Base-by-base conservation (phyloP, 495 filamentous ascomycete species). In the Xylona heveae region DNA sequence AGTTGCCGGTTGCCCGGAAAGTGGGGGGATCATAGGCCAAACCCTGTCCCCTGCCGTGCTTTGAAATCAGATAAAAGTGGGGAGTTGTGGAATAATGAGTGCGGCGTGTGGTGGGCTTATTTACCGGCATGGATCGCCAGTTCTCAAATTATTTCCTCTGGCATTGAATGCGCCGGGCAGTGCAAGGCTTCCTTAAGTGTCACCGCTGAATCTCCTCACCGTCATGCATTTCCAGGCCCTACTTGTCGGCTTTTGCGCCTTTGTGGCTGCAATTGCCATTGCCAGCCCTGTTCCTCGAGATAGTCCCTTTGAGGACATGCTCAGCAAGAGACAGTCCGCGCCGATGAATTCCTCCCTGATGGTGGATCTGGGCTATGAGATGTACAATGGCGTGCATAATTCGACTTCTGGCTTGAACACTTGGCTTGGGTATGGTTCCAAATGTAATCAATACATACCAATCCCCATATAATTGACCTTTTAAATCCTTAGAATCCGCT, bases 351-450 rank as follows among this genome's bases (percentile, higher is more conserved):
- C 7, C 36, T 24, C 36, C n/a, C 38, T 35, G 2, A 35, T 26
- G 2, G 36, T 48, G 10, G 45, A 48, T 31, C 21, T 48, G 28
- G 45, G 42, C 22, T 43, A 46, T 23, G 28, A 37, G 10, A 26
- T 36, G 1, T 41, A 48, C 28, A 28, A 40, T 19, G 38, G 39
- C 5, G 17, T 23, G 13, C 26, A 38, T 18, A 32, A 40, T 25
- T 10, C 24, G 6, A 13, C 9, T 7, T 26, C 13, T 27, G 23
- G 15, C 8, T 22, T 36, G 9, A 39, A 43, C 22, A 21, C 28
- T 16, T 44, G 39, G 31, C 41, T 41, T 22, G 42, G 42, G 42
- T 39, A 28, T 29, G 24, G 30, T 9, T 35, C 17, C 17, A 6
- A 15, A n/a, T 14, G 16, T 20, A 5, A 12, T 6, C 24, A 16